These are phyloP conservation scores for Exophiala viscosa DNA, from an alignment of 2,329 filamentous ascomycete species.

Conservation along the genomic window DNA sequence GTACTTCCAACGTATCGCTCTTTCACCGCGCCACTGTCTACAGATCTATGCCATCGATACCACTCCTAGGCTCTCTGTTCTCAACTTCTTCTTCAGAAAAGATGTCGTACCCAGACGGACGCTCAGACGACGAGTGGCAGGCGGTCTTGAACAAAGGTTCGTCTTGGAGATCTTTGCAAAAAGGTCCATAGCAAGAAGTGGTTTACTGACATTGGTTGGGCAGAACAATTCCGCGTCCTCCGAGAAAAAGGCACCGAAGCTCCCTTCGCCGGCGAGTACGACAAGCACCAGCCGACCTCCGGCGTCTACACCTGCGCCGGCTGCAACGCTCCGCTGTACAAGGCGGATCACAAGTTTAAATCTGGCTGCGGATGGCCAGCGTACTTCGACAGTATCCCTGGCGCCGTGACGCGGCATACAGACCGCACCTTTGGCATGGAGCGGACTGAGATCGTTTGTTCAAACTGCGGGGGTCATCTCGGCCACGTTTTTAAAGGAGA, in stretches of 20 bases:
- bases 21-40: constrained; percentile 37
- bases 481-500: constrained; percentile 92
- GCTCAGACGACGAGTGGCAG: constrained; percentile 80
- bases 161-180: constrained; percentile 41
- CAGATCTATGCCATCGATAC: constrained; percentile 70
- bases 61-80: constrained; percentile 75
- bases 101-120: constrained; percentile 70
- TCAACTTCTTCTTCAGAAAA: constrained; percentile 53
- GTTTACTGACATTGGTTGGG: background rate
- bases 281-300: constrained; percentile 73
- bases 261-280: constrained; percentile 74
- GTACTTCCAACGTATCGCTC: constrained; percentile 26
- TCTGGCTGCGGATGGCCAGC: constrained; percentile 97
- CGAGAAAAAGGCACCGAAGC: constrained; percentile 88
- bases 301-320: constrained; percentile 86
- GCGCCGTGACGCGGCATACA: constrained; percentile 76
- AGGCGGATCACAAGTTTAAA: constrained; percentile 89
- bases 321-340: constrained; percentile 86
- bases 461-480: constrained; percentile 87
- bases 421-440: constrained; percentile 76
- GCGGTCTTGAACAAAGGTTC: constrained; percentile 71
- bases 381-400: constrained; percentile 92
- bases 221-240: constrained; percentile 93
- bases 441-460: constrained; percentile 89
- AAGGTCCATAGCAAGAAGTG: no score